Conservation (phyloP, 148 eudicot species). For the Persicaria maculosa region DNA sequence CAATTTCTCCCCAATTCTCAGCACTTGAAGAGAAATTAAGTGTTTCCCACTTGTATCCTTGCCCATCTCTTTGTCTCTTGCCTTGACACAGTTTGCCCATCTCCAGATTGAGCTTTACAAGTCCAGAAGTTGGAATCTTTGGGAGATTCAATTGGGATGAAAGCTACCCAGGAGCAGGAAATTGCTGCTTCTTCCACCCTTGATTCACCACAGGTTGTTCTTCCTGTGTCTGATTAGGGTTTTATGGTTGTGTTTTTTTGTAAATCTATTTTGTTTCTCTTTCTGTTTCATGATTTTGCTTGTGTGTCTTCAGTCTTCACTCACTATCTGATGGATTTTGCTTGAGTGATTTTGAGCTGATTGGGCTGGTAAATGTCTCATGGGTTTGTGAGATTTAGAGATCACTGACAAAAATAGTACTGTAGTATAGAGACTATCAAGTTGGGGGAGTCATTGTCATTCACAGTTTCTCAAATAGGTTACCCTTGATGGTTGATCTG, state of each 20-base stretch:
- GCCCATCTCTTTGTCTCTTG: neutral
- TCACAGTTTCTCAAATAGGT: neutral
- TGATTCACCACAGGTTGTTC: constrained; percentile 5
- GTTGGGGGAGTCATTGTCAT: neutral
- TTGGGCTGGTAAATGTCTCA: neutral
- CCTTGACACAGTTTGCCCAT: neutral
- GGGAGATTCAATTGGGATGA: constrained; percentile 6
- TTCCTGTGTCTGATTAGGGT: neutral
- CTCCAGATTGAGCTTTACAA: neutral
- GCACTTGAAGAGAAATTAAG: neutral
- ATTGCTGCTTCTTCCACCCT: neutral
- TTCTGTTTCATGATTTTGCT: too few species aligned
- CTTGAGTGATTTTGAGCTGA: neutral
- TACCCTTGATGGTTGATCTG: neutral
- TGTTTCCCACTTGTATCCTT: neutral
- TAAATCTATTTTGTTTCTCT: neutral
- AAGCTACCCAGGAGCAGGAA: constrained; percentile 10
- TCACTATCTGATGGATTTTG: neutral
- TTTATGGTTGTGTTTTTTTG: neutral
- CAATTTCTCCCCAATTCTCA: neutral
- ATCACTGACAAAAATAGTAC: neutral
- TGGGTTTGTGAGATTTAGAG: neutral
- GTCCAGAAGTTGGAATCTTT: neutral
- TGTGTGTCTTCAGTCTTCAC: neutral
- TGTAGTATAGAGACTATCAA: neutral